These are phyloP conservation scores for Fusarium abutilonis DNA, from an alignment of 2,329 filamentous ascomycete genomes.

Conservation along the genomic window DNA sequence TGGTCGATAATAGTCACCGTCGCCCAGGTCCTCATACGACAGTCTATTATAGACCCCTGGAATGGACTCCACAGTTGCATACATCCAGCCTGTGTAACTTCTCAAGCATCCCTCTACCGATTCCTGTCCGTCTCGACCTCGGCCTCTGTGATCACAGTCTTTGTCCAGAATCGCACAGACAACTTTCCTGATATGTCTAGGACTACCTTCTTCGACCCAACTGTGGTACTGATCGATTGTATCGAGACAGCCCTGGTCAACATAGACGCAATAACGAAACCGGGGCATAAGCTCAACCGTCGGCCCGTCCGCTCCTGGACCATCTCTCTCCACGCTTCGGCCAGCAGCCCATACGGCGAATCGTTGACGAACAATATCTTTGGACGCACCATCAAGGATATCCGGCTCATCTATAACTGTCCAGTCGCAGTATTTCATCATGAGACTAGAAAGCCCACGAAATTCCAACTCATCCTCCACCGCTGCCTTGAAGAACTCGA, in stretches of 20 bases:
- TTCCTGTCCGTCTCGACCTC: background rate
- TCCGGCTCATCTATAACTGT: conserved; percentile 5
- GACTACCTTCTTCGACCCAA: background rate
- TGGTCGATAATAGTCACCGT: background rate
- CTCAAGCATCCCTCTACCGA: background rate
- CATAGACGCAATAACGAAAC: conserved; percentile 8
- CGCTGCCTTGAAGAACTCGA: conserved; percentile 24
- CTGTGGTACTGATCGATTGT: background rate
- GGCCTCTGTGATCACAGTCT: background rate
- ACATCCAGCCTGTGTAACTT: conserved; percentile 17
- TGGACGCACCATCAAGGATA: background rate
- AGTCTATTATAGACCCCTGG: background rate
- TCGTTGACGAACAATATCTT: background rate
- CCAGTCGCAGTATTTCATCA: conserved; percentile 16
- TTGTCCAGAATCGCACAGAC: background rate
- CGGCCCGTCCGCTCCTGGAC: background rate
- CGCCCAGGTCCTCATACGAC: background rate
- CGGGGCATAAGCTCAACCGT: background rate
- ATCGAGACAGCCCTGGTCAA: conserved; percentile 7
- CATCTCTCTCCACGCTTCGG: background rate
- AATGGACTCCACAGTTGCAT: background rate
- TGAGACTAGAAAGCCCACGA: background rate
- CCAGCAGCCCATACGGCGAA: conserved; percentile 4
- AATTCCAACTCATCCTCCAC: background rate
- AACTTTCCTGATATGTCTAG: fast-evolving